phyloP scores from a whole-genome alignment of 2,329 filamentous ascomycete species.

The Penicillium paneum region DNA sequence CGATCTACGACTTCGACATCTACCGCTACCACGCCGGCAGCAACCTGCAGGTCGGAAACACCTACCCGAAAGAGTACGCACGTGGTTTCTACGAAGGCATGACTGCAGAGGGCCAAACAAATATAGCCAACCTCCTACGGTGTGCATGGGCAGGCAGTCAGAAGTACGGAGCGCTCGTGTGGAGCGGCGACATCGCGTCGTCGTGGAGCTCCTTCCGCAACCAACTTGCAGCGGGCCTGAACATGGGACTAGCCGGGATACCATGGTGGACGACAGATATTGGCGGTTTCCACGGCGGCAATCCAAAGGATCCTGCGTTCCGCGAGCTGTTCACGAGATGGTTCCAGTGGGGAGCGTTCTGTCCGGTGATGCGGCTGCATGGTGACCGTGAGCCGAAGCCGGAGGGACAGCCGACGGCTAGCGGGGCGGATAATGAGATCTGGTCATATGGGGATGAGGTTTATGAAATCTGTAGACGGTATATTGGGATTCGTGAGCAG shows the following conservation, averaged over 20 bases:
- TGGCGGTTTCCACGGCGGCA: constrained; percentile 65
- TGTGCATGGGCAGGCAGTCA: constrained; percentile 60
- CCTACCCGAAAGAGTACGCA: constrained; percentile 59
- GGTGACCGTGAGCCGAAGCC: constrained; percentile 61
- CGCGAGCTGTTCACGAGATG: constrained; percentile 63
- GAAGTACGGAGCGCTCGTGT: constrained; percentile 63
- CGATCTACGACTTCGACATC: constrained; percentile 63
- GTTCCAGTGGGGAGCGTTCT: constrained; percentile 69
- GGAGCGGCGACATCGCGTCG: constrained; percentile 65
- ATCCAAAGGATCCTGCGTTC: constrained; percentile 55
- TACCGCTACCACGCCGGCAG: constrained; percentile 59
- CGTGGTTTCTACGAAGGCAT: constrained; percentile 60
- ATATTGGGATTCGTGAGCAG: constrained; percentile 57
- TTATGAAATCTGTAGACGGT: constrained; percentile 59
- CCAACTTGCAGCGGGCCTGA: constrained; percentile 62
- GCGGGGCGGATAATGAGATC: constrained; percentile 49
- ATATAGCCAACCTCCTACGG: constrained; percentile 59
- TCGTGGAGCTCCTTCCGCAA: constrained; percentile 60
- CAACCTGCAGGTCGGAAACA: constrained; percentile 57
- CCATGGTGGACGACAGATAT: constrained; percentile 71
- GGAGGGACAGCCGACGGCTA: constrained; percentile 27
- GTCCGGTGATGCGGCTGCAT: constrained; percentile 65
- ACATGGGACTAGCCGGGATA: constrained; percentile 63
- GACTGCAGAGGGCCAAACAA: constrained; percentile 50
- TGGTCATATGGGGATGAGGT: constrained; percentile 64